Evolutionary conservation across 306 rosid genomes (phyloP).

Genomic region (Trifolium pratense): DNA sequence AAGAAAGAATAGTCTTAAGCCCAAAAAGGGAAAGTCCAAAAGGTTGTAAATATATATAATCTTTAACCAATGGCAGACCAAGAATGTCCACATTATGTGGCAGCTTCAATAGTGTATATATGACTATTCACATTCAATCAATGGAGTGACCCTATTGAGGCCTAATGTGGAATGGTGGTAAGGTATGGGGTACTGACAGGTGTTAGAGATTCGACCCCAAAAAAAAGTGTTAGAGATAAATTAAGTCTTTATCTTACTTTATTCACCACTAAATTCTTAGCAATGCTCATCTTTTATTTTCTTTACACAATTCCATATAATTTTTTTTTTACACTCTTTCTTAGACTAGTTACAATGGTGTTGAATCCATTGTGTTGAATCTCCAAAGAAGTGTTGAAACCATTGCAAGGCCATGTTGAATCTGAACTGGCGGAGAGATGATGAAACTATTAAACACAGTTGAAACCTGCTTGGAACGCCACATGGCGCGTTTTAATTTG

Average conservation of each 20-base stretch:
- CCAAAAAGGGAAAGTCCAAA: slow-evolving; percentile 49
- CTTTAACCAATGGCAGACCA: slow-evolving; percentile 38
- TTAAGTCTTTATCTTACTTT: slow-evolving; percentile 19
- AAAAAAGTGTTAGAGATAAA: slow-evolving; percentile 36
- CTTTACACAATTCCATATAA: no score
- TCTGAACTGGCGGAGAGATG: no score
- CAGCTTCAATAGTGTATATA: slow-evolving; percentile 14
- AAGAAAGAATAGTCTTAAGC: slow-evolving; percentile 38
- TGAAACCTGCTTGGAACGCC: no score
- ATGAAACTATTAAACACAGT: no score
- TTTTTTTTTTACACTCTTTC: no score
- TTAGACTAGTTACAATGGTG: no score
- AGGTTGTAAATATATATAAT: slow-evolving; percentile 25
- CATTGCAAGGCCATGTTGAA: no score
- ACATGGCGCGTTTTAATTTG: no score
- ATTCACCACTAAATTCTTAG: not conserved
- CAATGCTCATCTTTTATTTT: no score
- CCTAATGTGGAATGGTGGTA: slow-evolving; percentile 41
- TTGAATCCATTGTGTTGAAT: no score
- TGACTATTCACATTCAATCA: slow-evolving; percentile 42
- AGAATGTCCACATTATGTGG: slow-evolving; percentile 38
- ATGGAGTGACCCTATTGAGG: slow-evolving; percentile 19
- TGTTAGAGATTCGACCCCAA: slow-evolving; percentile 20
- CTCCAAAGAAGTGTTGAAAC: no score
- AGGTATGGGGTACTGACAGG: slow-evolving; percentile 60